Percentiles rank a stretch among this genome's conserved stretches.
Evolutionary conservation across 2,329 filamentous ascomycete genomes (phyloP).

Genomic region (Penicillium griseofulvum): DNA sequence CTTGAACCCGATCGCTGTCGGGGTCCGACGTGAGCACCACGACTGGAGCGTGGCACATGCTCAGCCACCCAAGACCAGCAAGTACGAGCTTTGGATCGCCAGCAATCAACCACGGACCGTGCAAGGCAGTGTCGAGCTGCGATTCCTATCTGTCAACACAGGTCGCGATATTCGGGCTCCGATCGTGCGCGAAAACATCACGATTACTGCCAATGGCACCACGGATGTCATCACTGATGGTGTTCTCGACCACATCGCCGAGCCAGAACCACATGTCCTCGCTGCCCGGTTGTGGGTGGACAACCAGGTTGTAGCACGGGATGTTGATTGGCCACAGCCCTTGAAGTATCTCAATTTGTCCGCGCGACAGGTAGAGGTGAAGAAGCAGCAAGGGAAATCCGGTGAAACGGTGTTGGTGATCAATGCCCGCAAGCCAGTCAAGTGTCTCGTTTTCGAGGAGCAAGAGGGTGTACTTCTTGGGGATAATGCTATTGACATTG

Average conservation of each 20-base stretch:
- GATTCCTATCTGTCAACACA: constrained; percentile 55
- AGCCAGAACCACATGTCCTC: constrained; percentile 56
- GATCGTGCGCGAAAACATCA: constrained; percentile 49
- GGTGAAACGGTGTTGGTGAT: constrained; percentile 40
- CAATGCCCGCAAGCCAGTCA: constrained; percentile 53
- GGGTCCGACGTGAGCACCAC: constrained; percentile 57
- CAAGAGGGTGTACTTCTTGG: constrained; percentile 53
- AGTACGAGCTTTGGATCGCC: constrained; percentile 58
- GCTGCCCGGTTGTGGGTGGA: constrained; percentile 54
- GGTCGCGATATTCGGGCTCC: constrained; percentile 55
- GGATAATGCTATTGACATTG: constrained; percentile 58
- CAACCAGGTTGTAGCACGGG: constrained; percentile 51
- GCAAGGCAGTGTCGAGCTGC: constrained; percentile 38
- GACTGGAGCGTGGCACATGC: constrained; percentile 61
- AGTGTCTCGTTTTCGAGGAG: constrained; percentile 61
- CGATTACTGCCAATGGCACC: constrained; percentile 54
- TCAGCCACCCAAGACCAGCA: constrained; percentile 52
- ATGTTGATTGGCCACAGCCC: constrained; percentile 61
- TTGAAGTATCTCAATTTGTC: constrained; percentile 58
- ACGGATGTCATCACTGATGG: constrained; percentile 52
- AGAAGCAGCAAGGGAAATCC: constrained; percentile 33
- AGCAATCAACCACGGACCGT: constrained; percentile 45
- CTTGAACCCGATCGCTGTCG: constrained; percentile 56
- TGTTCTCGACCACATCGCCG: constrained; percentile 49
- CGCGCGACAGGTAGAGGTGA: constrained; percentile 50